Percentiles rank a stretch among this genome's conserved stretches.
Conservation (phyloP, 2,329 filamentous ascomycete genomes). For the Colletotrichum phormii region DNA sequence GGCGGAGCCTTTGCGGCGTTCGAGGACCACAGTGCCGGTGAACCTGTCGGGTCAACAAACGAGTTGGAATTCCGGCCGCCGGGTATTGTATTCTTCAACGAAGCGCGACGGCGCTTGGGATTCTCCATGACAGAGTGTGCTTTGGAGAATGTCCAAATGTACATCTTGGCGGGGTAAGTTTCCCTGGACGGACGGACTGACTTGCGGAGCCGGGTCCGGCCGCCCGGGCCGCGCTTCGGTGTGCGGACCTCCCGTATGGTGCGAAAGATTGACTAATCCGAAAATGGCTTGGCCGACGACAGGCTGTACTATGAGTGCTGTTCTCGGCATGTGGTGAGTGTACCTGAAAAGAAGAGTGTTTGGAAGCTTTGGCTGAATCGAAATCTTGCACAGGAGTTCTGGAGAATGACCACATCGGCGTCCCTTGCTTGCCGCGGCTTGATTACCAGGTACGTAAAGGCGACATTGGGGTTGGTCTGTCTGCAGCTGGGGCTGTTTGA, state of each 20-base stretch:
- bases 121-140: constrained; percentile 66
- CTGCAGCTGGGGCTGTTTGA: not conserved
- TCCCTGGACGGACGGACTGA: not conserved
- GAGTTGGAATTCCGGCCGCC: constrained; percentile 59
- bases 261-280: not conserved
- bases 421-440: constrained; percentile 68
- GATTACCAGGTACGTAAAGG: constrained; percentile 59
- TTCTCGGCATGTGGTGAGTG: constrained; percentile 41
- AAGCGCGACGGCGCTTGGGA: constrained; percentile 69
- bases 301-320: constrained; percentile 67
- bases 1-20: constrained; percentile 55
- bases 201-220: not conserved
- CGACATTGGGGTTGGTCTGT: not conserved
- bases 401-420: constrained; percentile 67
- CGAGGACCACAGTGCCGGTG: constrained; percentile 32
- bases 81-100: constrained; percentile 70
- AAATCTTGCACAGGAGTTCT: constrained; percentile 62
- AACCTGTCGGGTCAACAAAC: constrained; percentile 42
- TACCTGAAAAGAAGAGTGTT: not conserved
- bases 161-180: constrained; percentile 65
- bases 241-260: not conserved
- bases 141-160: constrained; percentile 69
- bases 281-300: not conserved
- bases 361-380: constrained; percentile 4
- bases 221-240: not conserved